Evolutionary conservation across 768 basidiomycete species (phyloP).

Genomic region (Phanerochaete sordida): DNA sequence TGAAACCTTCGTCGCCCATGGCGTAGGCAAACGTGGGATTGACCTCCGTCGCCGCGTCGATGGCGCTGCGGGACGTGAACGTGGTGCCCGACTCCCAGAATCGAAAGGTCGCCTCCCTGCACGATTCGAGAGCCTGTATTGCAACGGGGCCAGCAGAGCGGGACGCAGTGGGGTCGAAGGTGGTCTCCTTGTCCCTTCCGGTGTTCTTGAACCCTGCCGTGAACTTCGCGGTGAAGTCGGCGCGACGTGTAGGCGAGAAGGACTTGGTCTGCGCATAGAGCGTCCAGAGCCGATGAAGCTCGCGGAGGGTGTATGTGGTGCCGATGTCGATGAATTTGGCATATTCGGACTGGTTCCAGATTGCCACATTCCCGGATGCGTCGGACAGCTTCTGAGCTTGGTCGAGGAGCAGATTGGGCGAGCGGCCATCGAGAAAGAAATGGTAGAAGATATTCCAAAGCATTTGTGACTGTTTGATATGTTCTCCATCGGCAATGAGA

Average conservation of each 20-base stretch:
- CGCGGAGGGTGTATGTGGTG: slow-evolving; percentile 33
- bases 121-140: slow-evolving; percentile 12
- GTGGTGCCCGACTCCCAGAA: slow-evolving; percentile 44
- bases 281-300: slow-evolving; percentile 39
- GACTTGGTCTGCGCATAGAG: slow-evolving; percentile 13
- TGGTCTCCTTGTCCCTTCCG: background rate
- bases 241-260: too few species aligned
- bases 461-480: background rate
- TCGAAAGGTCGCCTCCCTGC: slow-evolving; percentile 20
- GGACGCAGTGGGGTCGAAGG: background rate
- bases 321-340: slow-evolving; percentile 34
- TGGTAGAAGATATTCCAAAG: slow-evolving; percentile 51
- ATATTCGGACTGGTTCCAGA: slow-evolving; percentile 40
- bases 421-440: slow-evolving; percentile 38
- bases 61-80: slow-evolving; percentile 13
- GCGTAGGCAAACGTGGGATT: slow-evolving; percentile 49
- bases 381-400: slow-evolving; percentile 39
- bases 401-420: slow-evolving; percentile 27
- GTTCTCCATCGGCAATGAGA: slow-evolving; percentile 33
- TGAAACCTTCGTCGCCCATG: slow-evolving; percentile 32
- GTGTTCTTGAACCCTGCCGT: background rate
- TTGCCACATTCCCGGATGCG: slow-evolving; percentile 27
- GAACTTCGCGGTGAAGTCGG: background rate
- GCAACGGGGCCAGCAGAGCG: slow-evolving; percentile 38
- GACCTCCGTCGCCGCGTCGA: slow-evolving; percentile 23